Evolutionary conservation across 768 basidiomycete species (phyloP).

Genomic region (Rickenella mellea): DNA sequence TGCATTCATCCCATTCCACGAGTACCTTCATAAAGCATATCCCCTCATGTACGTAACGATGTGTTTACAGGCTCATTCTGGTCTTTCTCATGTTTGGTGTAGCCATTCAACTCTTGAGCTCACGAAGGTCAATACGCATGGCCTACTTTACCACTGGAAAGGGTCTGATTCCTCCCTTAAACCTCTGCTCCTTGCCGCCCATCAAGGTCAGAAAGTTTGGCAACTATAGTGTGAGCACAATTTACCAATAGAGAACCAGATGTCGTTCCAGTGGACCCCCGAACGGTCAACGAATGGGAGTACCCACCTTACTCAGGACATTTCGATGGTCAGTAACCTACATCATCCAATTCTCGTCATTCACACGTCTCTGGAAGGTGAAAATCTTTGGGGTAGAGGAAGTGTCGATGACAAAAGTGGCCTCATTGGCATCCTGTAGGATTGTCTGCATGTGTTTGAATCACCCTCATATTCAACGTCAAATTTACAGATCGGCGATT

Average conservation of each 20-base stretch:
- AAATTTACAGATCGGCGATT: conserved; percentile 35
- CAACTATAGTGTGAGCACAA: not conserved
- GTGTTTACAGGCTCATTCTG: not conserved
- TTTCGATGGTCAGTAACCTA: conserved; percentile 35
- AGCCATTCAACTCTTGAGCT: conserved; percentile 53
- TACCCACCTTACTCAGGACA: conserved; percentile 56
- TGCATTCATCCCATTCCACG: conserved; percentile 26
- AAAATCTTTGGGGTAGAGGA: conserved; percentile 57
- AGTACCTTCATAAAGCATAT: conserved; percentile 41
- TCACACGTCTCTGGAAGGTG: conserved; percentile 18
- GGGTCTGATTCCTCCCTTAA: conserved; percentile 55
- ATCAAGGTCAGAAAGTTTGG: conserved; percentile 38
- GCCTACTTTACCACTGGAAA: conserved; percentile 64
- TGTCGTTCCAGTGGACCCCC: conserved; percentile 57
- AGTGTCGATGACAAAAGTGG: conserved; percentile 26
- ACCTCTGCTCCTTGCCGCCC: conserved; percentile 59
- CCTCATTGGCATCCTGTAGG: conserved; percentile 47
- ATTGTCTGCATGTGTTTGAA: not conserved
- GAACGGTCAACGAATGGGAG: conserved; percentile 46
- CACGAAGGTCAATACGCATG: conserved; percentile 70
- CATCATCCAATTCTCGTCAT: conserved; percentile 7
- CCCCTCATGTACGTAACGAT: conserved; percentile 26
- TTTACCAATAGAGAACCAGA: too few species aligned
- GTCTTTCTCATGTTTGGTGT: not conserved
- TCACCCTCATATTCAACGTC: not conserved